Base-by-base conservation (phyloP, 306 rosid species). In the Inga oerstediana region DNA sequence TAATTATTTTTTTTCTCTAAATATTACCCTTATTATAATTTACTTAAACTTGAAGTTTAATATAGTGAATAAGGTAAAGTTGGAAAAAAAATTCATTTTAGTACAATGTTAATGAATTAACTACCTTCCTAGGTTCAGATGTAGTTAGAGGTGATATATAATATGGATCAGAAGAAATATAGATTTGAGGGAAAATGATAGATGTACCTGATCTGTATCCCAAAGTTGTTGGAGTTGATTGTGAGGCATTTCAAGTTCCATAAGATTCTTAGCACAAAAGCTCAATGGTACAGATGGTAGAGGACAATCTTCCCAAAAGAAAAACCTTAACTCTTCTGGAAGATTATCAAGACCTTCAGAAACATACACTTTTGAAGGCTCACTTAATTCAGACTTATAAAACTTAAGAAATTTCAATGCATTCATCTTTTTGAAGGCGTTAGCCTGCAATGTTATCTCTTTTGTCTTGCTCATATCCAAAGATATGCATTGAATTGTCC, bases 331-430 rank as follows among this genome's bases (percentile, higher is more conserved):
- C 19, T 51, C 32, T 5, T 30, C 17, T 3, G 65, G 46, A 30
- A 51, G 78, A 8, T 0, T 30, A 9, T 74, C 59, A 8, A 74
- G 45, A 8, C 37, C 46, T 10, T 54, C 17, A 32, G 5, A 15
- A 51, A 74, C 1, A 51, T 74, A 10, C 10, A 74, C 27, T 7
- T 51, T 19, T 8, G 64, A 51, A 54, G 48, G 20, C 51, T 15
- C 12, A 11, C 4, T 30, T 0, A 30, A 62, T 12, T 62, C 51
- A 5, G 51, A 35, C 35, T 19, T 56, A 5, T 78, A 16, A 61
- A 80, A 41, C 7, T 43, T 27, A 4, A 85, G 64, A 3, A 73
- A 64, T 74, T 64, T 62, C 7, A 81, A 14, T 13, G 75, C 49
- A 5, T 41, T 14, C 68, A 71, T 35, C 45, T 10, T 17, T 19